Evolutionary conservation across 2,329 filamentous ascomycete genomes (phyloP).

Genomic region (Apiospora phragmitis): DNA sequence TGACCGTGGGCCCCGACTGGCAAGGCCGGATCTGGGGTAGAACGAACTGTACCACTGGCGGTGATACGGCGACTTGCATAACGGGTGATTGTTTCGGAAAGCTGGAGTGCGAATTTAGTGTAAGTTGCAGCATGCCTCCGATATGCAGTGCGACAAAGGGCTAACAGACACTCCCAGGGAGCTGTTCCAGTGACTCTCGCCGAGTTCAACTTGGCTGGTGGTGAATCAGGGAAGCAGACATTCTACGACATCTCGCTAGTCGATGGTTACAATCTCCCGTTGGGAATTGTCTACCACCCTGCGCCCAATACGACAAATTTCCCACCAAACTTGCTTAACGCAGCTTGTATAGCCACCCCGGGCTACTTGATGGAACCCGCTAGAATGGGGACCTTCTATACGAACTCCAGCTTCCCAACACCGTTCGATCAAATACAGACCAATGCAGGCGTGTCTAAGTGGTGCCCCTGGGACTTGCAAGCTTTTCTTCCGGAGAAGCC

Average conservation of each 20-base stretch:
- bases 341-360: constrained; percentile 72
- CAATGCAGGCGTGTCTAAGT: constrained; percentile 57
- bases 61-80: constrained; percentile 65
- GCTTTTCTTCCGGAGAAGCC: constrained; percentile 67
- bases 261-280: constrained; percentile 79
- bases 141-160: neutral
- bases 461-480: constrained; percentile 83
- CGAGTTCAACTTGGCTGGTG: constrained; percentile 76
- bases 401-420: constrained; percentile 65
- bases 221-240: constrained; percentile 59
- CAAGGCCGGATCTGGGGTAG: constrained; percentile 80
- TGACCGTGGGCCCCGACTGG: constrained; percentile 74
- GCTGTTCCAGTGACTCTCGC: constrained; percentile 74
- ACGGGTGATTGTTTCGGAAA: constrained; percentile 77
- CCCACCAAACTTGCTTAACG: constrained; percentile 75
- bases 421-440: constrained; percentile 64
- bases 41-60: constrained; percentile 79
- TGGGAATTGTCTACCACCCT: constrained; percentile 63
- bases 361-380: constrained; percentile 59
- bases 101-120: constrained; percentile 68
- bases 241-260: constrained; percentile 87
- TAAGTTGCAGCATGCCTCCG: constrained; percentile 40
- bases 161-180: constrained; percentile 48
- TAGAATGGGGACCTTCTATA: constrained; percentile 56
- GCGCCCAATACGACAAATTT: constrained; percentile 65